Percentiles rank a stretch among this genome's conserved stretches.
Conservation (phyloP, 495 filamentous ascomycete genomes). For the Astrothelium macrocarpum region DNA sequence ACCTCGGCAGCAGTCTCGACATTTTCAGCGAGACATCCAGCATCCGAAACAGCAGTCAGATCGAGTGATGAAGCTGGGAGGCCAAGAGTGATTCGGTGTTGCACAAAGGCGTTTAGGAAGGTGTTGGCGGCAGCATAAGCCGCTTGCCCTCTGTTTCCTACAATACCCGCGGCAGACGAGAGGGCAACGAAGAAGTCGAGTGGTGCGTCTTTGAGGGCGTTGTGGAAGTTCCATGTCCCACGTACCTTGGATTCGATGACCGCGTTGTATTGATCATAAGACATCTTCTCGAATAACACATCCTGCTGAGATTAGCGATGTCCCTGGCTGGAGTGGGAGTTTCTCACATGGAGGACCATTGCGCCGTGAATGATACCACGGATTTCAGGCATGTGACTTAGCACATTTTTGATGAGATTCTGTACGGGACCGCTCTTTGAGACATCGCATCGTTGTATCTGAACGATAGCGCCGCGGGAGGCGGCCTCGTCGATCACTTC, state of each 20-base stretch:
- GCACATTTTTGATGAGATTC: background rate
- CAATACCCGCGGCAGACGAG: slow-evolving; percentile 10
- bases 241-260: slow-evolving; percentile 7
- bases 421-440: background rate
- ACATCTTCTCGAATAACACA: slow-evolving; percentile 5
- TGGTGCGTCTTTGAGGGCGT: background rate
- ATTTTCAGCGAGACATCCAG: slow-evolving; percentile 9
- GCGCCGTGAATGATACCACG: slow-evolving; percentile 9
- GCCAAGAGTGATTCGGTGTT: slow-evolving; percentile 8
- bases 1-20: background rate
- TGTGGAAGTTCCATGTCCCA: slow-evolving; percentile 12
- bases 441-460: background rate
- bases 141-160: slow-evolving; percentile 11
- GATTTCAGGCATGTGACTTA: background rate
- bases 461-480: background rate
- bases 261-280: background rate
- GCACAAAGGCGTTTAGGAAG: slow-evolving; percentile 11
- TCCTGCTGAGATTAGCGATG: background rate
- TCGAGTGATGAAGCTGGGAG: slow-evolving; percentile 8
- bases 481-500: background rate
- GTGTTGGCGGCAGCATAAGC: slow-evolving; percentile 14
- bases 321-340: background rate
- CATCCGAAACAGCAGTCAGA: slow-evolving; percentile 6
- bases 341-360: slow-evolving; percentile 9
- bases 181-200: slow-evolving; percentile 16